Evolutionary conservation across 2,329 filamentous ascomycete genomes (phyloP).

Genomic region (Zalaria sp.): DNA sequence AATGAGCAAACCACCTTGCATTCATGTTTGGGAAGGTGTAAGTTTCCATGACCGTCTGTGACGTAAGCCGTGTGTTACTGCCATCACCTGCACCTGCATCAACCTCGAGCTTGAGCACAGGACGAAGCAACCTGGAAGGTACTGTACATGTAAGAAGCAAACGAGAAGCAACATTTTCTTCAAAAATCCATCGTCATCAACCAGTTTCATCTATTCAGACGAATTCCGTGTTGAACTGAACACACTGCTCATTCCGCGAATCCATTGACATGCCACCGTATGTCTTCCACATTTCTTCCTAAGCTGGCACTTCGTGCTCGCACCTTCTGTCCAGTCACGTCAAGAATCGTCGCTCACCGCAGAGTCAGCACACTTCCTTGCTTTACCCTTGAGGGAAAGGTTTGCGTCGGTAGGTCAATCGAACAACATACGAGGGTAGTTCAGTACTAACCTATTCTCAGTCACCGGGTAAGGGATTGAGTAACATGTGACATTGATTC

Average conservation of each 20-base stretch:
- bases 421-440: not conserved
- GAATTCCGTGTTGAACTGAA: too few species aligned
- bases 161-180: too few species aligned
- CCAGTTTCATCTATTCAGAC: too few species aligned
- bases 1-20: too few species aligned
- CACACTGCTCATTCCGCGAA: not conserved
- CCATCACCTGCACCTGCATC: too few species aligned
- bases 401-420: conserved; percentile 4
- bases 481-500: not conserved
- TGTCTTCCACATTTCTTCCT: not conserved
- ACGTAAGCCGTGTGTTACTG: too few species aligned
- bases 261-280: conserved; percentile 5
- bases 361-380: conserved; percentile 5
- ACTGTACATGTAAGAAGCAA: too few species aligned
- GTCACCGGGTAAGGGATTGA: conserved; percentile 4
- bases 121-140: too few species aligned
- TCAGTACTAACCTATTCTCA: not conserved
- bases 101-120: too few species aligned
- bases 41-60: too few species aligned
- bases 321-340: not conserved
- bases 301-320: not conserved
- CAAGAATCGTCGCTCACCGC: conserved; percentile 2
- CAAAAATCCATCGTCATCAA: too few species aligned
- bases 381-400: conserved; percentile 7
- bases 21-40: too few species aligned